Percentiles rank a stretch among this genome's conserved stretches.
Conservation (phyloP, 306 rosid species). For the Malus asiatica region DNA sequence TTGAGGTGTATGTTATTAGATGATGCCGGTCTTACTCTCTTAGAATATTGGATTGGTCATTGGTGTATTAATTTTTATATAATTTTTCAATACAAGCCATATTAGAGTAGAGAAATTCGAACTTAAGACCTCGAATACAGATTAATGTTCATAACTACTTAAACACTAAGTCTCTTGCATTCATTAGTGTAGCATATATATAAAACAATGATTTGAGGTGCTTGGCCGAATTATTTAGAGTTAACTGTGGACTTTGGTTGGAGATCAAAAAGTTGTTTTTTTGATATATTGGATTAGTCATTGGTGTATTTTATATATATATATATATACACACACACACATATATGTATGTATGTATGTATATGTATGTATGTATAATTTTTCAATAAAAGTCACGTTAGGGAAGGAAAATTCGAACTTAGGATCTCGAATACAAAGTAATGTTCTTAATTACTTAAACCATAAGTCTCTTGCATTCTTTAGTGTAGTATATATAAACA, state of each 20-base stretch:
- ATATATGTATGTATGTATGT: too few relatives aligned
- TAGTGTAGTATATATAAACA: not conserved
- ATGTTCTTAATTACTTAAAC: not conserved
- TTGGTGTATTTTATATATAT: too few relatives aligned
- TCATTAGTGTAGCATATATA: not conserved
- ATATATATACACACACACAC: too few relatives aligned
- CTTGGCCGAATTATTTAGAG: slow-evolving; percentile 10
- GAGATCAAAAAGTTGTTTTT: slow-evolving; percentile 10
- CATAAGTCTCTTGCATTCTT: slow-evolving; percentile 5
- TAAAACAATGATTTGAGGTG: slow-evolving; percentile 25
- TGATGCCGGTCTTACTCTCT: not conserved
- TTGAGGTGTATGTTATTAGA: not conserved
- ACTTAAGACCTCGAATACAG: too few relatives aligned
- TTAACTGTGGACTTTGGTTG: slow-evolving; percentile 7
- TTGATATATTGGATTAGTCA: too few relatives aligned
- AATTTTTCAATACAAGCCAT: not conserved
- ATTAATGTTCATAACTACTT: too few relatives aligned
- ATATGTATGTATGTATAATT: too few relatives aligned
- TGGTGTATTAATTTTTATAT: not conserved
- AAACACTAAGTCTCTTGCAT: not conserved
- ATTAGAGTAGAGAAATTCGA: not conserved
- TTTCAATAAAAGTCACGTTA: too few relatives aligned
- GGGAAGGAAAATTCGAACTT: not conserved
- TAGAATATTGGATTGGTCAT: not conserved
- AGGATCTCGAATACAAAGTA: too few relatives aligned